Evolutionary conservation across 2,329 filamentous ascomycete genomes (phyloP), one percentile per base, ranked within the genome.

Genomic region (Dothidotthia symphoricarpi): DNA sequence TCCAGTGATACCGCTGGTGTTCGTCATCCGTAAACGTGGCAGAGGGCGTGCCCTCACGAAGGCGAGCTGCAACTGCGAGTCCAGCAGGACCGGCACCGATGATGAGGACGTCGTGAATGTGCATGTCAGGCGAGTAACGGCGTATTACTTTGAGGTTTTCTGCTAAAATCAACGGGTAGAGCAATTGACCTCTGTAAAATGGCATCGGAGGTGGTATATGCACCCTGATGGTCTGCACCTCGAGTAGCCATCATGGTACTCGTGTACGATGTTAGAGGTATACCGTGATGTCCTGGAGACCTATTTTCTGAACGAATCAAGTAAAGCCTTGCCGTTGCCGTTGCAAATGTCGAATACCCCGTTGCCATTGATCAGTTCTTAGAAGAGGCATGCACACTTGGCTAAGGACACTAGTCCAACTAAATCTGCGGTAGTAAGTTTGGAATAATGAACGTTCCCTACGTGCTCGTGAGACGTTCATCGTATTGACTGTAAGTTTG

Each of bases 21-120:
- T 91, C 87, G 50, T 87, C 85, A 57, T 91, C 86, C 0, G 86
- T 90, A 66, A 91, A 91, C 35, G 89, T 79, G 1, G 86, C 85
- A 0, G 83, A 86, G 0, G 86, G 86, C 0, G 84, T 85, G 37
- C 76, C 74, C 64, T 91, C 86, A 28, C 78, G 76, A 1, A 91
- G 75, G 3, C 86, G 77, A 1, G 85, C 81, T 7, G 87, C 85
- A 5, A 85, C 78, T 4, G 84, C 85, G 3, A 91, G 79, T 4
- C 86, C 85, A 48, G 81, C 85, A 3, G 86, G 85, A 0, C 87
- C 86, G 5, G 81, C 85, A 7, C 86, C 86, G 27, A 90, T 69
- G 57, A 88, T 84, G 41, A 87, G 67, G 6, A 89, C 79, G 57
- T 89, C 84, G 64, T 80, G 75, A 32, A 73, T 55, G 27, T 55